These are phyloP conservation scores for Clonostachys sp. DNA, from an alignment of 2,329 filamentous ascomycete genomes.

Conservation along the genomic window DNA sequence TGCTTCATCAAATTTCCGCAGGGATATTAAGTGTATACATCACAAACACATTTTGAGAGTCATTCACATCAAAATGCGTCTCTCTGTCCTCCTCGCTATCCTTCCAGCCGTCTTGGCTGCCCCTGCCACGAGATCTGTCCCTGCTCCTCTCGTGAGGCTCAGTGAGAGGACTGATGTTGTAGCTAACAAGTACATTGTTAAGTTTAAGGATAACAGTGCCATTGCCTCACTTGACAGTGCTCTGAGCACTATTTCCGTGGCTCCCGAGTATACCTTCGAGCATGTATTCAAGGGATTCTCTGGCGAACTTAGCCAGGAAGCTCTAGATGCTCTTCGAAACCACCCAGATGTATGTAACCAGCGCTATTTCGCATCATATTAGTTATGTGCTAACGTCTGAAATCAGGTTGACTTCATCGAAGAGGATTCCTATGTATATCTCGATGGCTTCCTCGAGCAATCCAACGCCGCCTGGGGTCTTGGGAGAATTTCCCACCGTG, in stretches of 20 bases:
- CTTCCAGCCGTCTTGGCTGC: constrained; percentile 13
- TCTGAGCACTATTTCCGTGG: constrained; percentile 5
- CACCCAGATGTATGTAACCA: constrained; percentile 6
- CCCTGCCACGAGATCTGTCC: constrained; percentile 18
- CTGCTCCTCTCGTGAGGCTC: constrained; percentile 22
- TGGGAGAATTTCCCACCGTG: constrained; percentile 9
- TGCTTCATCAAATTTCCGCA: no score
- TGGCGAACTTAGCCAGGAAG: constrained; percentile 4
- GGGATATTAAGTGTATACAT: no score
- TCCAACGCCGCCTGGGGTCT: constrained; percentile 8
- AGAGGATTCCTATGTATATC: constrained; percentile 19
- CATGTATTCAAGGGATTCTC: constrained; percentile 6
- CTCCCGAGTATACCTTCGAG: constrained; percentile 8
- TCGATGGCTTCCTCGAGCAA: constrained; percentile 4
- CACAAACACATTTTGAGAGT: constrained; percentile 38
- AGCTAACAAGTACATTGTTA: constrained; percentile 13
- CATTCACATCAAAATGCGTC: constrained; percentile 18
- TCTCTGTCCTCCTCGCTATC: constrained; percentile 14
- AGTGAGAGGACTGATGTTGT: constrained; percentile 7
- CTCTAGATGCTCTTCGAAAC: constrained; percentile 5
- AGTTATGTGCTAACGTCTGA: constrained; percentile 10
- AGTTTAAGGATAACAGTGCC: constrained; percentile 8
- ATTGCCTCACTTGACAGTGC: constrained; percentile 3
- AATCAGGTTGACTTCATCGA: constrained; percentile 26
- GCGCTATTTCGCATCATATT: background rate